Evolutionary conservation across 441 rosid species (phyloP), one percentile per base, ranked within the genome.

Genomic region (Viola pubescens): DNA sequence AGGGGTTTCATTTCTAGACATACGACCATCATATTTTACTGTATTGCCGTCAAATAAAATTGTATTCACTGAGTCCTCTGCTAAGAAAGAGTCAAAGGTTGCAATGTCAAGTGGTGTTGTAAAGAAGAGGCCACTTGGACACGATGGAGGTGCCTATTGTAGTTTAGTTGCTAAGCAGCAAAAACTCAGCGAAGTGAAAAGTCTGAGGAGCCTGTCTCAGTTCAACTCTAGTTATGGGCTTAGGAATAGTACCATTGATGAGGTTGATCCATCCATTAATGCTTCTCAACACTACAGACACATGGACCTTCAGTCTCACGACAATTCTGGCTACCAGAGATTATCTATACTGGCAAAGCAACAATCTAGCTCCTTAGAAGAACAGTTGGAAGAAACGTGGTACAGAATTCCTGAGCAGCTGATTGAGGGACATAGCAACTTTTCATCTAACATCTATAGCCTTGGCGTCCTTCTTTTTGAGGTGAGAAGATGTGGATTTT

Each of bases 381-480:
- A 48, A 42, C 79, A 73, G 67, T 73, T 71, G 67, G 94, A 89
- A 79, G 78, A 76, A 68, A 84, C 74, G 52, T 86, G 94, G 91
- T 86, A 89, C 76, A 71, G 58, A 69, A 75, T 82, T 71, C 88
- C 88, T 7, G 86, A 79, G 82, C 86, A 80, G 62, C 70, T 64
- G 8, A 67, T 69, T 43, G 82, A 73, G 52, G 80, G 80, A 67
- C 61, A 61, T 57, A 58, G 48, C 60, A 74, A 78, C 37, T 64
- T 79, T 64, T 69, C 80, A 42, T 78, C 91, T 34, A 84, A 89
- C 71, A 75, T 86, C 45, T 86, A 86, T 62, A 66, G 77, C 52
- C 84, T 89, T 49, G 94, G 96, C 14, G 79, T 86, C 76, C 83
- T 86, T 63, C 91, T 89, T 66, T 89, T 86, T 58, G 96, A 86